Percentiles rank a stretch among this genome's conserved stretches.
Evolutionary conservation across 1,139 yeast genomes (phyloP).

Genomic region (Lodderomyces beijingensis): DNA sequence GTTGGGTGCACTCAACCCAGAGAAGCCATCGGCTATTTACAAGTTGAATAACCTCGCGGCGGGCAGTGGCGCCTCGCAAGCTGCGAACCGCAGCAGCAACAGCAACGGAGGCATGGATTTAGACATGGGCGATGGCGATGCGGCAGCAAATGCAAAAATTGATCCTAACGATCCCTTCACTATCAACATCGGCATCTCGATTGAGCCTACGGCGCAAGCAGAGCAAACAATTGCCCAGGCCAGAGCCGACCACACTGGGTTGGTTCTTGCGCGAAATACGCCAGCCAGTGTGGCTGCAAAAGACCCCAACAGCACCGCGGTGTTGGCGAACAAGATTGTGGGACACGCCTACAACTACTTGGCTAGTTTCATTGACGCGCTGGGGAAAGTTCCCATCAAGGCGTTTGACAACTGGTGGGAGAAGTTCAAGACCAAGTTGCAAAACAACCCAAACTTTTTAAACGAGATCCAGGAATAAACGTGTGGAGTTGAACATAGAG

Average conservation of each 20-base stretch:
- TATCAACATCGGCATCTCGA: slow-evolving; percentile 79
- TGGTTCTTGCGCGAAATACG: slow-evolving; percentile 14
- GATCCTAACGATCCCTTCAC: slow-evolving; percentile 23
- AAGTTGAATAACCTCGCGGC: slow-evolving; percentile 52
- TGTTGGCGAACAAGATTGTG: slow-evolving; percentile 80
- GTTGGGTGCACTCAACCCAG: slow-evolving; percentile 68
- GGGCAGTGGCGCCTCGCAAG: slow-evolving; percentile 12
- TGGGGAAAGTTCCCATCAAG: slow-evolving; percentile 81
- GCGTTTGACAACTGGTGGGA: slow-evolving; percentile 96
- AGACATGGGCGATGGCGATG: slow-evolving; percentile 15
- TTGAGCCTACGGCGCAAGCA: slow-evolving; percentile 70
- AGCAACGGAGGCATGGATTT: slow-evolving; percentile 22
- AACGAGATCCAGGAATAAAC: slow-evolving; percentile 32
- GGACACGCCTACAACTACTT: slow-evolving; percentile 87
- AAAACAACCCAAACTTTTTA: slow-evolving; percentile 77
- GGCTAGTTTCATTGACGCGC: slow-evolving; percentile 73
- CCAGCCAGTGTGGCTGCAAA: slow-evolving; percentile 16
- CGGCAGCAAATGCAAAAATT: slow-evolving; percentile 6
- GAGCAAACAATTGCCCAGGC: slow-evolving; percentile 42
- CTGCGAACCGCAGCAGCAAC: slow-evolving; percentile 12
- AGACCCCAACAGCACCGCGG: slow-evolving; percentile 32
- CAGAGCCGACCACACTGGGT: slow-evolving; percentile 7
- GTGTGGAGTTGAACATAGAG: no score
- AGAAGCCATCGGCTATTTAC: slow-evolving; percentile 89
- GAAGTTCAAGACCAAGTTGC: slow-evolving; percentile 70